phyloP scores from a whole-genome alignment of 2,329 filamentous ascomycete species.

The Penicillium sp. region DNA sequence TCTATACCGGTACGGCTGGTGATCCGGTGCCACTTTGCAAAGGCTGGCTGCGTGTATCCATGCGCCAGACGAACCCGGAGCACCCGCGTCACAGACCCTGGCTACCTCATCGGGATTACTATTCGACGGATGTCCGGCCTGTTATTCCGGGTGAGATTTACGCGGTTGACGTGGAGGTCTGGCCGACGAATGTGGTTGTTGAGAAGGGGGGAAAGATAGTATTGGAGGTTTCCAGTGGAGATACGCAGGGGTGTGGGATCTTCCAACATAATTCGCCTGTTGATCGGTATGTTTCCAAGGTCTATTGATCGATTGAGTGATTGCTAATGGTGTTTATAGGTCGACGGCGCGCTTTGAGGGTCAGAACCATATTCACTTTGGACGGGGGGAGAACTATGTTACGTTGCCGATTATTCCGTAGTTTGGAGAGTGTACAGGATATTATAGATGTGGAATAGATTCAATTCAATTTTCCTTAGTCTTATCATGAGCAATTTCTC shows the following conservation, averaged over 20 bases:
- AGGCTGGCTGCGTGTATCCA: constrained; percentile 55
- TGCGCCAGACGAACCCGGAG: constrained; percentile 48
- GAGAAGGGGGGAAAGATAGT: constrained; percentile 32
- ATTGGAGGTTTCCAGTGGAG: constrained; percentile 39
- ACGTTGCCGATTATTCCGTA: constrained; percentile 49
- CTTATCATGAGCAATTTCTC: too few relatives aligned
- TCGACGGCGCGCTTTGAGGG: constrained; percentile 47
- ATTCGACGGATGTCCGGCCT: constrained; percentile 47
- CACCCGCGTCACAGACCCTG: constrained; percentile 47
- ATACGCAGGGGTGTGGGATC: constrained; percentile 53
- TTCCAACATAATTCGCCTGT: constrained; percentile 48
- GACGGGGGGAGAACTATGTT: constrained; percentile 48
- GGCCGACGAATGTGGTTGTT: constrained; percentile 40
- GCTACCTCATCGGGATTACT: constrained; percentile 52
- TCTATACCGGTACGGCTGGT: constrained; percentile 57
- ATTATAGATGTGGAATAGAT: not conserved
- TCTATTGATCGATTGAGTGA: too few relatives aligned
- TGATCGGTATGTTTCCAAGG: constrained; percentile 27
- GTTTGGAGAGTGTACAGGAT: not conserved
- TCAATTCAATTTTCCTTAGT: not conserved
- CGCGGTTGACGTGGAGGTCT: constrained; percentile 48
- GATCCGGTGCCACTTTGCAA: constrained; percentile 55
- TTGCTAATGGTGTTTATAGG: constrained; percentile 23
- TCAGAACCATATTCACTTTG: constrained; percentile 51
- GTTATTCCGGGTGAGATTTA: constrained; percentile 53